A percentile compares a stretch with the other conserved stretches of the same genome.
Evolutionary conservation across 495 filamentous ascomycete genomes (phyloP).

Genomic region (Niebla homalea): DNA sequence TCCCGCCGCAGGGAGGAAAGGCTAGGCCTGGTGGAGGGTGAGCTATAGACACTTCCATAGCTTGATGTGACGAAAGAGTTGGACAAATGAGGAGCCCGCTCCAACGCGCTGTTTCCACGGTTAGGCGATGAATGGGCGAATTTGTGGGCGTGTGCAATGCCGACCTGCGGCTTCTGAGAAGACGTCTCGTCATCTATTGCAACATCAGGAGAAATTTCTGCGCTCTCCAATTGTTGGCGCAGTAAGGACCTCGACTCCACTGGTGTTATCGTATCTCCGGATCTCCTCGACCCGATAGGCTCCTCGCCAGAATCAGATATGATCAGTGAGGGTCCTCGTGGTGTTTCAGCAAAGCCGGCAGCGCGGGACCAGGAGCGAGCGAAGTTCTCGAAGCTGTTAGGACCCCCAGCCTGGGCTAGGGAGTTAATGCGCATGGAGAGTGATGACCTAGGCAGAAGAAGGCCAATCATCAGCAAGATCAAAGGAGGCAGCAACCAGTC

Average conservation of each 20-base stretch:
- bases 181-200: conserved; percentile 15
- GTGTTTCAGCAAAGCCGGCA: conserved; percentile 73
- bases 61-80: conserved; percentile 51
- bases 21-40: conserved; percentile 53
- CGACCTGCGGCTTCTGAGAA: conserved; percentile 15
- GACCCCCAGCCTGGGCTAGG: conserved; percentile 69
- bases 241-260: conserved; percentile 31
- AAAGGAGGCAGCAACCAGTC: not conserved
- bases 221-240: conserved; percentile 28
- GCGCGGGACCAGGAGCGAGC: conserved; percentile 89
- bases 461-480: not conserved
- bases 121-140: not conserved
- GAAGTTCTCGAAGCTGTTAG: conserved; percentile 91
- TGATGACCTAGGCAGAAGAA: conserved; percentile 33
- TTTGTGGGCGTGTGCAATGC: not conserved
- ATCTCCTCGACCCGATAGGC: conserved; percentile 3
- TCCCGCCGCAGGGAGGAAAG: conserved; percentile 55
- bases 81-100: conserved; percentile 46
- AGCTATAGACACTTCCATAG: conserved; percentile 67
- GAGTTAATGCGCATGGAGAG: conserved; percentile 56
- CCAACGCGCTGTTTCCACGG: conserved; percentile 39
- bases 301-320: conserved; percentile 39
- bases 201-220: conserved; percentile 7
- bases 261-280: conserved; percentile 20
- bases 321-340: conserved; percentile 58